A percentile compares a stretch with the other conserved stretches of the same genome.
Evolutionary conservation across 345 rosid species (phyloP).

Genomic region (Dipteronia dyeriana): DNA sequence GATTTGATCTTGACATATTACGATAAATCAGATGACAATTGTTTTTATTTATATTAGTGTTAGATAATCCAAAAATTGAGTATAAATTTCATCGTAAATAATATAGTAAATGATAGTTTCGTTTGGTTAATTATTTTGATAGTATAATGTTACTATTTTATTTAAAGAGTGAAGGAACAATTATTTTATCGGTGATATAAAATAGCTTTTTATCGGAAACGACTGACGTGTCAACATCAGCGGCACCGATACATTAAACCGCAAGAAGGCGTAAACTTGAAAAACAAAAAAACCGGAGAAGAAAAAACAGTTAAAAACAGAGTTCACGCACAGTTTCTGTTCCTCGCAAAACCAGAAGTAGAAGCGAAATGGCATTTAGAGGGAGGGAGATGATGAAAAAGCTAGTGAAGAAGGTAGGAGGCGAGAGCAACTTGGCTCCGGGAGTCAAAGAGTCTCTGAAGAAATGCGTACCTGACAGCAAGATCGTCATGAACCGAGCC

Average conservation of each 20-base stretch:
- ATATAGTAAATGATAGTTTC: too few species aligned
- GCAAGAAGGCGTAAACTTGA: background rate
- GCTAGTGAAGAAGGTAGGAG: constrained; percentile 70
- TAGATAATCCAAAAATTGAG: too few species aligned
- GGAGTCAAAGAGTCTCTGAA: constrained; percentile 61
- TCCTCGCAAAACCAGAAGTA: background rate
- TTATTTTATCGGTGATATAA: too few species aligned
- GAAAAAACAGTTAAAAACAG: too few species aligned
- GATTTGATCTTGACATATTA: too few species aligned
- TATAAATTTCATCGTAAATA: too few species aligned
- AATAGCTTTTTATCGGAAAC: background rate
- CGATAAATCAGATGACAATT: too few species aligned
- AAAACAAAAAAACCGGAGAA: too few species aligned
- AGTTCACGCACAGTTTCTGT: background rate
- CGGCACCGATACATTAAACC: background rate
- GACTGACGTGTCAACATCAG: constrained; percentile 16
- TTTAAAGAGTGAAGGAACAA: background rate
- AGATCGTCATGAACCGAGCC: constrained; percentile 80
- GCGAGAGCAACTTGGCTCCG: constrained; percentile 52
- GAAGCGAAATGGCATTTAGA: constrained; percentile 63
- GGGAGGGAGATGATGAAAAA: constrained; percentile 92
- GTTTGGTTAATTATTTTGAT: too few species aligned
- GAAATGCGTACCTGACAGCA: constrained; percentile 68
- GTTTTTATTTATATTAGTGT: too few species aligned
- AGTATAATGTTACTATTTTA: too few species aligned